phyloP scores from a whole-genome alignment of 164 flowering plant genomes.

The Vitis labrusca region DNA sequence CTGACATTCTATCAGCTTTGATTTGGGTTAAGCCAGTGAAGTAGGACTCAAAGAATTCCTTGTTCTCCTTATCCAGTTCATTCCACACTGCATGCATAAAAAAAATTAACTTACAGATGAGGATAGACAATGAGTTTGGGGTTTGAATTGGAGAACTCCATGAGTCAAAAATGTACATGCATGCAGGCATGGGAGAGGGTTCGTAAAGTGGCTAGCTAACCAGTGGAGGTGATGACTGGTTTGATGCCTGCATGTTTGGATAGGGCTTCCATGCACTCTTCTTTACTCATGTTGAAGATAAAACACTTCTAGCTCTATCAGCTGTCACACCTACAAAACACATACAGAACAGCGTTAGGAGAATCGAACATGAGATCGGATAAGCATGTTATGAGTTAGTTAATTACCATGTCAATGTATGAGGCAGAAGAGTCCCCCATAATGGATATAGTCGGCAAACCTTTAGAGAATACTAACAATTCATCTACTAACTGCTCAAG shows the following conservation, averaged over 20 bases:
- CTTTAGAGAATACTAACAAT: too few relatives aligned
- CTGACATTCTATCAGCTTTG: constrained; percentile 46
- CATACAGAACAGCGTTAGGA: not conserved
- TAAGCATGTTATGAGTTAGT: too few relatives aligned
- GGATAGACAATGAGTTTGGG: not conserved
- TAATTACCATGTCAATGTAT: constrained; percentile 54
- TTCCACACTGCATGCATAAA: constrained; percentile 65
- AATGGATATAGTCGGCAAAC: not conserved
- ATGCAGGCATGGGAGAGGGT: too few relatives aligned
- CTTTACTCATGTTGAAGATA: constrained; percentile 70
- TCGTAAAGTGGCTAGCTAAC: constrained; percentile 20
- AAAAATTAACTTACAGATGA: too few relatives aligned
- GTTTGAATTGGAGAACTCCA: too few relatives aligned
- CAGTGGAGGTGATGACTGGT: constrained; percentile 88
- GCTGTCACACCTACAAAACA: constrained; percentile 66
- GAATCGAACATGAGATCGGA: too few relatives aligned
- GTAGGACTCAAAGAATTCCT: constrained; percentile 79
- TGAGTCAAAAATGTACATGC: too few relatives aligned
- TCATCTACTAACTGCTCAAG: too few relatives aligned
- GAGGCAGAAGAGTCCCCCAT: constrained; percentile 61
- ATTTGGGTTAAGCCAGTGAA: constrained; percentile 17
- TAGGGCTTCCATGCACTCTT: constrained; percentile 91
- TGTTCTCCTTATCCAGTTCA: constrained; percentile 90
- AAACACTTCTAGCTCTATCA: constrained; percentile 79
- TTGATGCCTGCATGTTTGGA: constrained; percentile 83